Evolutionary conservation across 2,329 filamentous ascomycete genomes (phyloP).

Genomic region (Fusarium anthophilum): DNA sequence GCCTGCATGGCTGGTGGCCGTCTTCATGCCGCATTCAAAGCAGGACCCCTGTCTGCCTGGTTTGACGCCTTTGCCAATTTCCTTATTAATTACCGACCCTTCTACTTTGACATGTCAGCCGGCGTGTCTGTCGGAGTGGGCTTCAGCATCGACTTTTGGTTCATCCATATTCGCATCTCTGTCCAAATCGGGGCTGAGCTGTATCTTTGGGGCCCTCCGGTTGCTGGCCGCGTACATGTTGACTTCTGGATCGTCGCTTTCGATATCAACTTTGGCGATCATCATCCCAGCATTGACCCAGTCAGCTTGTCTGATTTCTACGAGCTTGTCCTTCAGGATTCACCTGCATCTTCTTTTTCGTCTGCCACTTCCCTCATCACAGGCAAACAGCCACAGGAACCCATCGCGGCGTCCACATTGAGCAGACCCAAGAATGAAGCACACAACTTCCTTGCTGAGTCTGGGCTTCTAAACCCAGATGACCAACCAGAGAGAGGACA

Average conservation of each 20-base stretch:
- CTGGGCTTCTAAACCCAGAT: not conserved
- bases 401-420: not conserved
- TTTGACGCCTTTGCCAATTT: conserved; percentile 54
- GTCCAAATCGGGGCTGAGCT: not conserved
- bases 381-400: not conserved
- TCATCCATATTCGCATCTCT: not conserved
- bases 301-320: not conserved
- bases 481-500: not conserved
- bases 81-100: conserved; percentile 42
- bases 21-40: conserved; percentile 43
- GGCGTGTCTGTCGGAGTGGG: not conserved
- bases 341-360: not conserved
- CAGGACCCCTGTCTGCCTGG: conserved; percentile 49
- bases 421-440: not conserved
- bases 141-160: not conserved
- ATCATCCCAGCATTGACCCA: not conserved
- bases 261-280: not conserved
- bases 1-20: conserved; percentile 53
- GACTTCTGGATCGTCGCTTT: conserved; percentile 9
- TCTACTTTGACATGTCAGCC: not conserved
- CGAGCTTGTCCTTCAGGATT: not conserved
- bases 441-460: conserved; percentile 4
- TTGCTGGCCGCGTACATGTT: not conserved
- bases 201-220: not conserved
- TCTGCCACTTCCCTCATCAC: not conserved